Conservation (phyloP, 2,329 filamentous ascomycete genomes). For the Leptographium procerum region DNA sequence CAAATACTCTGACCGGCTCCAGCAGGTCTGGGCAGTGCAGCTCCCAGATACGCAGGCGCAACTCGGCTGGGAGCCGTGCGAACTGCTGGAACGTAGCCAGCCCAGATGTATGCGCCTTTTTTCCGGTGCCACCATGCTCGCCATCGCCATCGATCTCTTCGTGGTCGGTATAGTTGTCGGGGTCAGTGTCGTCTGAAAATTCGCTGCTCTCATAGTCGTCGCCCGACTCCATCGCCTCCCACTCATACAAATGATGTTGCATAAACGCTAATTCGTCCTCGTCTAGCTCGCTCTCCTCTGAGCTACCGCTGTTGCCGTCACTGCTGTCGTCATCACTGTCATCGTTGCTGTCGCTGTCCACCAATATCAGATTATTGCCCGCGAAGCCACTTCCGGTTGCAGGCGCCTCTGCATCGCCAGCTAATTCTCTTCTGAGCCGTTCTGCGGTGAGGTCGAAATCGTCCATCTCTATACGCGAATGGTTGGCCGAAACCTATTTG, state of each 20-base stretch:
- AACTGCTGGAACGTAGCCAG: constrained; percentile 8
- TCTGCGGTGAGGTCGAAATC: neutral
- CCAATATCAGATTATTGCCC: neutral
- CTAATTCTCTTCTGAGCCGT: no score
- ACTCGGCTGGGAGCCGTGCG: constrained; percentile 7
- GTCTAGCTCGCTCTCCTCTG: neutral
- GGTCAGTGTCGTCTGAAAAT: neutral
- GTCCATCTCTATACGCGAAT: neutral
- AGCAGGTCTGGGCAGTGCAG: constrained; percentile 7
- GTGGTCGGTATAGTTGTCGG: neutral
- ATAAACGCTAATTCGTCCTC: neutral
- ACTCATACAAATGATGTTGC: neutral
- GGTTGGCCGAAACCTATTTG: neutral
- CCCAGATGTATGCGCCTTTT: neutral
- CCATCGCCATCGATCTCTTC: neutral
- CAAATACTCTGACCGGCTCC: constrained; percentile 4
- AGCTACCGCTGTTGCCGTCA: neutral
- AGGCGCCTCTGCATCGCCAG: neutral
- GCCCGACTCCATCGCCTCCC: neutral
- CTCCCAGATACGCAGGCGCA: constrained; percentile 13
- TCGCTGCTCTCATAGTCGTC: neutral
- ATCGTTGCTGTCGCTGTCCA: neutral
- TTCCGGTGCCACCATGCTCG: neutral
- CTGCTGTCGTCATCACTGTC: neutral
- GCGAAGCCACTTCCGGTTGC: neutral